phyloP scores from a whole-genome alignment of 2,329 filamentous ascomycete species.

The Xylaria sp. region DNA sequence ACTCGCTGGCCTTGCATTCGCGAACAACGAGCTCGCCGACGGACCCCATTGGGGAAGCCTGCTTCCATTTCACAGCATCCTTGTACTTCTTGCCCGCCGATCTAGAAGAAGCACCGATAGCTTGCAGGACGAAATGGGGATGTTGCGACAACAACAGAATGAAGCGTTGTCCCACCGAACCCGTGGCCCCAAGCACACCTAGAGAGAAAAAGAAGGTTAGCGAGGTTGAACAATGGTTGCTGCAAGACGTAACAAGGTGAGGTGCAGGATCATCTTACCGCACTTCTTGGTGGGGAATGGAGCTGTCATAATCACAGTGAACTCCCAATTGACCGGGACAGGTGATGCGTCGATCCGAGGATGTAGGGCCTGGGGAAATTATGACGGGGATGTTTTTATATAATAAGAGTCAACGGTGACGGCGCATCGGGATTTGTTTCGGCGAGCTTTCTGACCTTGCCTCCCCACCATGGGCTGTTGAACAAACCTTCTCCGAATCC shows the following conservation, averaged over 20 bases:
- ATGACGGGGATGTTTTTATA: background rate
- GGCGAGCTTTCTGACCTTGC: conserved; percentile 33
- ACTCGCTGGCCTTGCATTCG: conserved; percentile 84
- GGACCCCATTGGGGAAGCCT: conserved; percentile 82
- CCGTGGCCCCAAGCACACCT: conserved; percentile 88
- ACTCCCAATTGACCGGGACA: conserved; percentile 9
- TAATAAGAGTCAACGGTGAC: conserved; percentile 8
- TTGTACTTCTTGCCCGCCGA: conserved; percentile 95
- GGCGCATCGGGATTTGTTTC: conserved; percentile 30
- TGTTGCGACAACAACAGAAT: conserved; percentile 91
- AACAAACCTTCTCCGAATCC: background rate
- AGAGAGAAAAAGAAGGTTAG: background rate
- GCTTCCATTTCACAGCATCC: conserved; percentile 96
- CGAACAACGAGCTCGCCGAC: conserved; percentile 86
- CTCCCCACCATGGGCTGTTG: conserved; percentile 27
- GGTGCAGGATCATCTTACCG: conserved; percentile 55
- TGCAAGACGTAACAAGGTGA: background rate
- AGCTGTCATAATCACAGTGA: conserved; percentile 42
- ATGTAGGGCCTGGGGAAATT: background rate
- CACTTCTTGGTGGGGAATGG: conserved; percentile 69
- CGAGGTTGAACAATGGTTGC: background rate
- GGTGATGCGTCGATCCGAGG: background rate
- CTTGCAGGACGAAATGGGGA: conserved; percentile 86
- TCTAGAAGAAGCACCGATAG: conserved; percentile 87
- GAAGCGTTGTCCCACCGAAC: conserved; percentile 94